Conservation (phyloP, 208 protist species). For the Acanthamoeba castellanii region DNA sequence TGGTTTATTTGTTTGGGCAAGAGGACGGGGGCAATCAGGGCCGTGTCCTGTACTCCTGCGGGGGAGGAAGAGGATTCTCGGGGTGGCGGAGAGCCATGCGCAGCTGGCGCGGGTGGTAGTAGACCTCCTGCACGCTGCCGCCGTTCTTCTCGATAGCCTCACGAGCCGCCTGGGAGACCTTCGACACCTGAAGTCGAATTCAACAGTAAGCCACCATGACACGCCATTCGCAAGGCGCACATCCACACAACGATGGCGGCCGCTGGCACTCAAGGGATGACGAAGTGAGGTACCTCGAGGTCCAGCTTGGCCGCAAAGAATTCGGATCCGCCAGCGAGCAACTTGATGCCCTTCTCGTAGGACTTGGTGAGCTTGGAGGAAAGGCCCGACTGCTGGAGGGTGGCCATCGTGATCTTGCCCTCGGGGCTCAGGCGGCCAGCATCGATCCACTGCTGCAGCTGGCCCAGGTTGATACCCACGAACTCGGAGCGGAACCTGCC, state of each 20-base stretch:
- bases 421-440: slow-evolving; percentile 51
- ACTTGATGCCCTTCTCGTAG: slow-evolving; percentile 71
- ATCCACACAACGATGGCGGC: no score
- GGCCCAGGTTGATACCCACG: slow-evolving; percentile 53
- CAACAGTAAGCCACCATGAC: no score
- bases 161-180: slow-evolving; percentile 55
- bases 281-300: not conserved
- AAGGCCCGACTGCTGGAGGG: slow-evolving; percentile 20
- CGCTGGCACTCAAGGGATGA: no score
- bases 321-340: slow-evolving; percentile 36
- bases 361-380: slow-evolving; percentile 52
- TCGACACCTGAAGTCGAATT: slow-evolving; percentile 26
- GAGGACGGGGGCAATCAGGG: no score
- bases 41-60: slow-evolving; percentile 32
- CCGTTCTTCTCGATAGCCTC: slow-evolving; percentile 75
- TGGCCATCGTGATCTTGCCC: slow-evolving; percentile 75
- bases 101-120: slow-evolving; percentile 67
- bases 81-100: slow-evolving; percentile 51
- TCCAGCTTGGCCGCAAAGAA: not conserved
- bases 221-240: no score
- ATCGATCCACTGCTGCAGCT: slow-evolving; percentile 77
- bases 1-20: no score
- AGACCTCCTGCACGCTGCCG: slow-evolving; percentile 56
- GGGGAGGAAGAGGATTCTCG: slow-evolving; percentile 14
- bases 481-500: slow-evolving; percentile 20